These are phyloP conservation scores for Kwoniella sp. DNA, from an alignment of 768 basidiomycete genomes.

Conservation along the genomic window DNA sequence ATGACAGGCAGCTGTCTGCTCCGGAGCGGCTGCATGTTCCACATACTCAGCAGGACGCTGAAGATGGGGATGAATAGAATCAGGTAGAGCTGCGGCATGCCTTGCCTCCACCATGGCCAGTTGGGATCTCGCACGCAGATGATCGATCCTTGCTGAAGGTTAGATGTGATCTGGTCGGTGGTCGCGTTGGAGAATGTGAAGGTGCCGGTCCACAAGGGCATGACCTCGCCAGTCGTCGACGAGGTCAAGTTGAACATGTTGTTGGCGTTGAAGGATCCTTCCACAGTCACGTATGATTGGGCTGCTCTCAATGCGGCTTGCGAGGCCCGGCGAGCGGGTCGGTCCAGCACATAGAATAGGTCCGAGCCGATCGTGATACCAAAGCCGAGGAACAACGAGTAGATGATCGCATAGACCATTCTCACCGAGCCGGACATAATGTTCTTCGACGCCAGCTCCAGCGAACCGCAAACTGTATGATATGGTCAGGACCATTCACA, in stretches of 20 bases:
- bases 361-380: slow-evolving; percentile 47
- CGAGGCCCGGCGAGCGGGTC: slow-evolving; percentile 21
- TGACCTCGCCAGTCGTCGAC: background rate
- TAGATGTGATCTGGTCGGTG: slow-evolving; percentile 47
- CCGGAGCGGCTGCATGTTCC: slow-evolving; percentile 71
- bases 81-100: slow-evolving; percentile 66
- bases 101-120: slow-evolving; percentile 73
- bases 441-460: slow-evolving; percentile 45
- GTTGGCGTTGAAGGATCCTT: slow-evolving; percentile 68
- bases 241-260: background rate
- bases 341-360: slow-evolving; percentile 42
- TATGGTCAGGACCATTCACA: background rate
- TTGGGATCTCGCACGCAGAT: slow-evolving; percentile 67
- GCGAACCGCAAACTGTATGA: slow-evolving; percentile 37
- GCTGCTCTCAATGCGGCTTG: slow-evolving; percentile 56
- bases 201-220: slow-evolving; percentile 35
- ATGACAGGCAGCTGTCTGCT: slow-evolving; percentile 61
- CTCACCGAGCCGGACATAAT: slow-evolving; percentile 45
- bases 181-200: slow-evolving; percentile 47
- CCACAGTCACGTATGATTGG: slow-evolving; percentile 56
- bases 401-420: slow-evolving; percentile 48
- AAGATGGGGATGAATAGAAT: slow-evolving; percentile 41
- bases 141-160: slow-evolving; percentile 50
- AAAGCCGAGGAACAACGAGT: slow-evolving; percentile 47
- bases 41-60: slow-evolving; percentile 63